Conservation (phyloP, 2,329 filamentous ascomycete species). For the Coniochaeta pulveracea region DNA sequence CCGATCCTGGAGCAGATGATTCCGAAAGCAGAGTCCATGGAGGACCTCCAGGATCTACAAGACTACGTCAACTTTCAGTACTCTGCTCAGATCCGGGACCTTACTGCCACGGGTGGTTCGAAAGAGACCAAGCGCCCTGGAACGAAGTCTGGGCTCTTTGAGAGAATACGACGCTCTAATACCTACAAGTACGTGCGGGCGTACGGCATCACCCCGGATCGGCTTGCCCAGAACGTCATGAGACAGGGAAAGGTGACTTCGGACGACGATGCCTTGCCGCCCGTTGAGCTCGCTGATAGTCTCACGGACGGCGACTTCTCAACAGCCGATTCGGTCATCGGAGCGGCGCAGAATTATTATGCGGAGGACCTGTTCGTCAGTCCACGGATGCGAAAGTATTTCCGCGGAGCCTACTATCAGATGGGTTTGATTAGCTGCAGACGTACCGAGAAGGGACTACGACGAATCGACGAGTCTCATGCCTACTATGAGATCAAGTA, state of each 20-base stretch:
- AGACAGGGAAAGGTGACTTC: slow-evolving; percentile 70
- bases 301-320: slow-evolving; percentile 62
- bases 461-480: slow-evolving; percentile 88
- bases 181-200: slow-evolving; percentile 76
- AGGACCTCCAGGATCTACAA: slow-evolving; percentile 92
- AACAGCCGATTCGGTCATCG: slow-evolving; percentile 65
- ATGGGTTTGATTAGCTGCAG: slow-evolving; percentile 76
- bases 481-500: slow-evolving; percentile 99
- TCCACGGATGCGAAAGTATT: slow-evolving; percentile 79
- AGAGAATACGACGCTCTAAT: slow-evolving; percentile 70
- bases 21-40: slow-evolving; percentile 70
- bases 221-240: slow-evolving; percentile 77
- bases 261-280: slow-evolving; percentile 70
- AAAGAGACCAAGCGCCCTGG: slow-evolving; percentile 70
- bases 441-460: slow-evolving; percentile 86
- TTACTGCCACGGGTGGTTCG: slow-evolving; percentile 46
- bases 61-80: slow-evolving; percentile 97
- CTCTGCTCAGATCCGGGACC: slow-evolving; percentile 68
- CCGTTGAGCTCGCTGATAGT: slow-evolving; percentile 77
- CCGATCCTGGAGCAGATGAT: slow-evolving; percentile 72
- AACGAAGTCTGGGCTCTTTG: slow-evolving; percentile 69
- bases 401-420: slow-evolving; percentile 74
- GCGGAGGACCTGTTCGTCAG: slow-evolving; percentile 82
- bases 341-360: slow-evolving; percentile 76
- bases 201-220: slow-evolving; percentile 82